Evolutionary conservation across 2,329 filamentous ascomycete genomes (phyloP).

Genomic region (Boeremia lycopersici): DNA sequence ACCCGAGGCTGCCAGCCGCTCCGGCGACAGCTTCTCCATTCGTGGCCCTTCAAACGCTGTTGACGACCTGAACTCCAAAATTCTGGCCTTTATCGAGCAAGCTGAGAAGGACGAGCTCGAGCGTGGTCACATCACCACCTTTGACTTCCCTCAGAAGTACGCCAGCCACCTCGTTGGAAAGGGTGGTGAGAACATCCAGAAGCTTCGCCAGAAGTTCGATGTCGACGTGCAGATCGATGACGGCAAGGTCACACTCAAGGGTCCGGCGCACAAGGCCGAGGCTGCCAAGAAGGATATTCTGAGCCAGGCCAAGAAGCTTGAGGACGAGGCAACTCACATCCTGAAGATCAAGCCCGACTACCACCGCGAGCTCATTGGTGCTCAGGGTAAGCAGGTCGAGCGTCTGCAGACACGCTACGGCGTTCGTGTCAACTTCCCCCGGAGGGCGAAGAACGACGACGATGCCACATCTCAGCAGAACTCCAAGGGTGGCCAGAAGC

Average conservation of each 20-base stretch:
- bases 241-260: conserved; percentile 93
- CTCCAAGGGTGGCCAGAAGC: conserved; percentile 68
- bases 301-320: conserved; percentile 77
- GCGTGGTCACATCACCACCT: conserved; percentile 81
- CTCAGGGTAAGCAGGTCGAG: conserved; percentile 86
- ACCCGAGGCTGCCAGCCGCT: conserved; percentile 59
- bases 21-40: conserved; percentile 66
- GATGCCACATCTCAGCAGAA: conserved; percentile 67
- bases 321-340: conserved; percentile 86
- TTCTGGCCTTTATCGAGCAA: conserved; percentile 79
- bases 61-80: conserved; percentile 72
- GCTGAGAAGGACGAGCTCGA: conserved; percentile 94
- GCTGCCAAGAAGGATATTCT: conserved; percentile 82
- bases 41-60: conserved; percentile 78
- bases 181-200: conserved; percentile 71
- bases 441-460: conserved; percentile 70
- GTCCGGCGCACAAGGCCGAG: conserved; percentile 92
- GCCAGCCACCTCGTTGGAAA: conserved; percentile 81
- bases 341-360: conserved; percentile 93
- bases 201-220: conserved; percentile 71
- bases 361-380: conserved; percentile 91
- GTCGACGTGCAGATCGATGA: conserved; percentile 88
- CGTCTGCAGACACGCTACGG: conserved; percentile 90
- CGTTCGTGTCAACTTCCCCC: conserved; percentile 95
- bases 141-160: conserved; percentile 94